Evolutionary conservation across 768 basidiomycete species (phyloP).

Genomic region (Leccinum aurantiacum): DNA sequence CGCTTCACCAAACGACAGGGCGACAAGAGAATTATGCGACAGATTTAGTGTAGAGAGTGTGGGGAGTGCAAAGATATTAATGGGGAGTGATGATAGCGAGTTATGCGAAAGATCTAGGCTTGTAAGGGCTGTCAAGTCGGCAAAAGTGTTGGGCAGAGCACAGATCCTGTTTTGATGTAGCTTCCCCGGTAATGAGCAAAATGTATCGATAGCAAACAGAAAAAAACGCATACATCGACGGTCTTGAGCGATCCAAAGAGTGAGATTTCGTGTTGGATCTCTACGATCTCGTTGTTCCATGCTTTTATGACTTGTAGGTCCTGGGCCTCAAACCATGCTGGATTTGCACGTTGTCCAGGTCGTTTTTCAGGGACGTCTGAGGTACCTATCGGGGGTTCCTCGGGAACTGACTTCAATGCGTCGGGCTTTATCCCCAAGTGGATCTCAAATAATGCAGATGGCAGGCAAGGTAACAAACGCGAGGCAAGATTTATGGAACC

Average conservation of each 20-base stretch:
- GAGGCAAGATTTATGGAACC: conserved; percentile 76
- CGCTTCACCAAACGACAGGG: conserved; percentile 61
- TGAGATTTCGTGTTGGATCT: conserved; percentile 80
- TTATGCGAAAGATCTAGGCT: conserved; percentile 77
- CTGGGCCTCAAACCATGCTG: conserved; percentile 81
- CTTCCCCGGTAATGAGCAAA: conserved; percentile 36
- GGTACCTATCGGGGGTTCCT: conserved; percentile 54
- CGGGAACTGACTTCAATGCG: conserved; percentile 59
- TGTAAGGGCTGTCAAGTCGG: conserved; percentile 65
- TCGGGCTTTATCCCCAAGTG: conserved; percentile 76
- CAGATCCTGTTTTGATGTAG: conserved; percentile 72
- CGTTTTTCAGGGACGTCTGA: conserved; percentile 37
- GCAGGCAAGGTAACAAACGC: conserved; percentile 69
- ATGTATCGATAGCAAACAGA: background rate
- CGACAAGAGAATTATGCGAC: conserved; percentile 64
- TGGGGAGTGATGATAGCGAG: conserved; percentile 58
- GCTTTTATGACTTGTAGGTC: conserved; percentile 75
- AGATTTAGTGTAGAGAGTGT: conserved; percentile 64
- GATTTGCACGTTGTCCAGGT: conserved; percentile 42
- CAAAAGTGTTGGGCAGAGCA: conserved; percentile 61
- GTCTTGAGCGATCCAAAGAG: conserved; percentile 81
- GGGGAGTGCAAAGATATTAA: conserved; percentile 66
- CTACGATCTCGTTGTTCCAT: conserved; percentile 77
- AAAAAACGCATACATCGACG: conserved; percentile 59
- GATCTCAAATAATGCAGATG: conserved; percentile 75